phyloP scores from a whole-genome alignment of 768 basidiomycete species.

The Mycena metata region DNA sequence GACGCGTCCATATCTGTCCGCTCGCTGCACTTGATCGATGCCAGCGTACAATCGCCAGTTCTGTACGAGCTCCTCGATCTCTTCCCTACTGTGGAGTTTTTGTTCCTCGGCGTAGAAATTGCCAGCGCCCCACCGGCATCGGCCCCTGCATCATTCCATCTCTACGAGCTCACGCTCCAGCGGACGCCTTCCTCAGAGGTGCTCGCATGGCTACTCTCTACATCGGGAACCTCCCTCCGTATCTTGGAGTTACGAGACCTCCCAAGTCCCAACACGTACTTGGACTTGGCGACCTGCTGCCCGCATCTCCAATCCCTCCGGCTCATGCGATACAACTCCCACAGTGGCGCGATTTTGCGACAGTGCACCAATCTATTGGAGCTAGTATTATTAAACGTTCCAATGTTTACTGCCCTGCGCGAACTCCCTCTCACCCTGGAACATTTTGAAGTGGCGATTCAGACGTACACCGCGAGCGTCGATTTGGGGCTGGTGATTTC shows the following conservation, averaged over 20 bases:
- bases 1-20: constrained; percentile 18
- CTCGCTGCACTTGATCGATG: constrained; percentile 43
- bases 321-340: constrained; percentile 50
- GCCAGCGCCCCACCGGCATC: constrained; percentile 48
- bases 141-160: constrained; percentile 36
- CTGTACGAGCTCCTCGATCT: constrained; percentile 57
- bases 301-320: constrained; percentile 59
- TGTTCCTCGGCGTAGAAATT: constrained; percentile 55
- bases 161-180: constrained; percentile 59
- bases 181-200: constrained; percentile 47
- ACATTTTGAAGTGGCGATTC: constrained; percentile 55
- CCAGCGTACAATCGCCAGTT: constrained; percentile 58
- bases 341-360: constrained; percentile 50
- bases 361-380: constrained; percentile 57
- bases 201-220: constrained; percentile 56
- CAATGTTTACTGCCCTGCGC: constrained; percentile 49
- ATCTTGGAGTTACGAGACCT: constrained; percentile 57
- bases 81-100: constrained; percentile 53
- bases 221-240: constrained; percentile 50
- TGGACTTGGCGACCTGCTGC: constrained; percentile 46
- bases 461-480: constrained; percentile 38
- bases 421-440: constrained; percentile 54
- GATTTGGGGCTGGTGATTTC: constrained; percentile 47
- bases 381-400: constrained; percentile 53
- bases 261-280: constrained; percentile 44